Conservation (phyloP, 208 protist genomes). For the Acanthamoeba culbertsoni region DNA sequence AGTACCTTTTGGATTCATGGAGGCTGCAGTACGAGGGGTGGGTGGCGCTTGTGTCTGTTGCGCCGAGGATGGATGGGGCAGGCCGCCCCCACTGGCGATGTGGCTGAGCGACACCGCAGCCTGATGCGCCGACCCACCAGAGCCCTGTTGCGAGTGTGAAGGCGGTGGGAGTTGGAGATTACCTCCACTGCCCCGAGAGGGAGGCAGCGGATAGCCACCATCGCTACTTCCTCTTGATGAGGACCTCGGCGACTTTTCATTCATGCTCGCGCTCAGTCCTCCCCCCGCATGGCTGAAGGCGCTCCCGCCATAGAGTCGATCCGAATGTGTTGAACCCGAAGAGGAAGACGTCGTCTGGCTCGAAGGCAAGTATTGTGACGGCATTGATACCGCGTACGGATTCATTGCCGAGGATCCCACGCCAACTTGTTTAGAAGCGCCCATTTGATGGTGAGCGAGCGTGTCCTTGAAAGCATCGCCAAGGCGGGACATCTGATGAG, state of each 20-base stretch:
- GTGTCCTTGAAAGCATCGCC: background rate
- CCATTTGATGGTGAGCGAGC: background rate
- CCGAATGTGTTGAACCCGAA: background rate
- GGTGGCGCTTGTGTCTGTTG: background rate
- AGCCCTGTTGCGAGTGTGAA: background rate
- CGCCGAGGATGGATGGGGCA: background rate
- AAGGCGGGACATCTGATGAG: background rate
- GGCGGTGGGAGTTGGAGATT: background rate
- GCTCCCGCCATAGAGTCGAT: constrained; percentile 10
- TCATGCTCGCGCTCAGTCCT: background rate
- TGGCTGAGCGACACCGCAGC: background rate
- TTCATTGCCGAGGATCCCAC: background rate
- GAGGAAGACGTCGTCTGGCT: background rate
- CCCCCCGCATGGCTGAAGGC: background rate
- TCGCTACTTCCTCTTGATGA: background rate
- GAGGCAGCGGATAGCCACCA: background rate
- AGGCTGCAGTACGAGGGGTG: background rate
- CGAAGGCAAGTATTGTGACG: background rate
- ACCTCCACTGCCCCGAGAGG: background rate
- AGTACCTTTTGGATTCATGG: constrained; percentile 34
- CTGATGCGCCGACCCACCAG: background rate
- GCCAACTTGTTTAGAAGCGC: background rate
- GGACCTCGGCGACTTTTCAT: background rate
- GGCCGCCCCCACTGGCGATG: background rate
- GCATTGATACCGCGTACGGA: background rate